phyloP scores from a whole-genome alignment of 306 rosid genomes.

The Malus sieversii region DNA sequence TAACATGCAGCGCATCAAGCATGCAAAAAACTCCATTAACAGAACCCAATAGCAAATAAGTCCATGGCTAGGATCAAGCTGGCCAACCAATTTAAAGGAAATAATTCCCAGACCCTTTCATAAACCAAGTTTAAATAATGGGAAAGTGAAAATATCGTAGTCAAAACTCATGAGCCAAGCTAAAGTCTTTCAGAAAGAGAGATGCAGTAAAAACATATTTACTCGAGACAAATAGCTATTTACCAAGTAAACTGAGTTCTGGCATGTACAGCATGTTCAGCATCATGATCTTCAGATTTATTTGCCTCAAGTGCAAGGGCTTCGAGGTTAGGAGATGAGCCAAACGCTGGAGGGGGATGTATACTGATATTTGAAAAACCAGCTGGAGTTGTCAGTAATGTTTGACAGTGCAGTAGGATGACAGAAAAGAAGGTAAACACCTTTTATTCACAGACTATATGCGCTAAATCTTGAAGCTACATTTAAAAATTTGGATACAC shows the following conservation, averaged over 20 bases:
- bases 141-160: not conserved
- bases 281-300: slow-evolving; percentile 43
- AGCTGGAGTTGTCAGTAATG: slow-evolving; percentile 19
- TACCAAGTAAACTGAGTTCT: slow-evolving; percentile 48
- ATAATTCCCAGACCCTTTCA: not conserved
- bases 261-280: slow-evolving; percentile 63
- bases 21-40: not conserved
- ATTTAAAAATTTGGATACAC: not conserved
- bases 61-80: not conserved
- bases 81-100: not conserved
- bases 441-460: not conserved
- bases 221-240: slow-evolving; percentile 13
- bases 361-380: slow-evolving; percentile 37
- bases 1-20: slow-evolving; percentile 8
- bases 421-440: not conserved
- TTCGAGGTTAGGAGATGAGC: slow-evolving; percentile 97
- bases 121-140: not conserved
- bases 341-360: slow-evolving; percentile 99
- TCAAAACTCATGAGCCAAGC: not conserved
- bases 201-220: slow-evolving; percentile 9
- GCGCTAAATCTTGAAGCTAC: not conserved
- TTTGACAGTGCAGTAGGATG: slow-evolving; percentile 4
- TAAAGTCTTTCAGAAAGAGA: not conserved
- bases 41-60: not conserved
- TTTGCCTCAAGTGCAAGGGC: slow-evolving; percentile 79